Conservation (phyloP, 192 early-diverging fungal genomes). For the Haplosporangium gracile region DNA sequence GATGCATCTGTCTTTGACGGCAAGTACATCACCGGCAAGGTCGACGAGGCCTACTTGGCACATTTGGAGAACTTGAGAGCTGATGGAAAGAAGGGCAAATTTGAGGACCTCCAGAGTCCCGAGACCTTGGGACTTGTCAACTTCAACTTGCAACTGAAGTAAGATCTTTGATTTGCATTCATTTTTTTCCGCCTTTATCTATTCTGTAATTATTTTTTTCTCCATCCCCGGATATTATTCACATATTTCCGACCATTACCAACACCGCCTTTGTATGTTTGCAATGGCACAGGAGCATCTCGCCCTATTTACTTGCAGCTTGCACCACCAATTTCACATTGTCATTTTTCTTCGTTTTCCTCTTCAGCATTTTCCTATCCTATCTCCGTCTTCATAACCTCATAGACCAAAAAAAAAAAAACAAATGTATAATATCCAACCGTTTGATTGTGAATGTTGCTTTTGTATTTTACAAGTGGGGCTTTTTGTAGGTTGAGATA, state of each 20-base stretch:
- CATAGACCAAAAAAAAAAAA: constrained; percentile 3
- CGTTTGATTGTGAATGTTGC: neutral
- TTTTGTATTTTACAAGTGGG: neutral
- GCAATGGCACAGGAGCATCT: no score
- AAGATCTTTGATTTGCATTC: neutral
- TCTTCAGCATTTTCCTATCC: neutral
- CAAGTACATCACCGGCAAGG: constrained; percentile 88
- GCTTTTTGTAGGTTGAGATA: neutral
- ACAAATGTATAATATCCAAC: constrained; percentile 29
- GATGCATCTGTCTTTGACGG: constrained; percentile 99
- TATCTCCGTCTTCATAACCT: neutral
- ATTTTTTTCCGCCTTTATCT: neutral
- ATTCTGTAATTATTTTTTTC: neutral
- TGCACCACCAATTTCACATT: neutral
- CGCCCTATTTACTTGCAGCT: neutral
- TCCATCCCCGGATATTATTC: neutral
- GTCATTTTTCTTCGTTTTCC: neutral
- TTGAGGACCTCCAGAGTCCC: constrained; percentile 47
- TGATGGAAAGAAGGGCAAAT: constrained; percentile 59
- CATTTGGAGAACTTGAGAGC: constrained; percentile 65
- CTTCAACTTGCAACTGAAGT: constrained; percentile 50
- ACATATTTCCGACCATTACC: neutral
- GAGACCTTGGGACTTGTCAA: constrained; percentile 51
- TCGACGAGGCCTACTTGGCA: constrained; percentile 76
- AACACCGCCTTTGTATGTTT: neutral